phyloP scores from a whole-genome alignment of 176 grass and related monocot genomes.

The sorghum (Sorghum bicolor) region DNA sequence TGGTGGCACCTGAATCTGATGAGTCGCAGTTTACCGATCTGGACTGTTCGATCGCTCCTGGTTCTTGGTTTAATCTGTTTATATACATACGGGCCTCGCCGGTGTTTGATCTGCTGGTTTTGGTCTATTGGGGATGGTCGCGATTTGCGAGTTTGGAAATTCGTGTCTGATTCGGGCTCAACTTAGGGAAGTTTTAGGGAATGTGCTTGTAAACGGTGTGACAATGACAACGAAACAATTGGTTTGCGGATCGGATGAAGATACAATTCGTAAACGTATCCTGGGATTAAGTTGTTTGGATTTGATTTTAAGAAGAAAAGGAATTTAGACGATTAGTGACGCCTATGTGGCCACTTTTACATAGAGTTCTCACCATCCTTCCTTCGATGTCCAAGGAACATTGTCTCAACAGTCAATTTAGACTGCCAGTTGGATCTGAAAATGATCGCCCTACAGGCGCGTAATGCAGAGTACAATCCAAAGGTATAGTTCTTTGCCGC shows the following conservation, averaged over 20 bases:
- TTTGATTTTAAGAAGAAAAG: background rate
- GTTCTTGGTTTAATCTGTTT: no score
- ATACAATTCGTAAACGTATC: background rate
- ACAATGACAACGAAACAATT: background rate
- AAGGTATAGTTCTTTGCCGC: slow-evolving; percentile 44
- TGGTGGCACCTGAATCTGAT: no score
- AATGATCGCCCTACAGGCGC: slow-evolving; percentile 56
- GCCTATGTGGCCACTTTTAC: background rate
- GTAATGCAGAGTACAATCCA: slow-evolving; percentile 84
- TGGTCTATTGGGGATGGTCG: no score
- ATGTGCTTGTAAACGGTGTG: no score
- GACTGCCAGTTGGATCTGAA: slow-evolving; percentile 72
- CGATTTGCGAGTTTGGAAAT: no score
- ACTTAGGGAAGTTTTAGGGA: no score
- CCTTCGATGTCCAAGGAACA: slow-evolving; percentile 50
- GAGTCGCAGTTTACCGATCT: no score
- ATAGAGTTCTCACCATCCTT: background rate
- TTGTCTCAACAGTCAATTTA: slow-evolving; percentile 78
- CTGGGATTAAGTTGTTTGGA: background rate
- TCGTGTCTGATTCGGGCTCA: no score
- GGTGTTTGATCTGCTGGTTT: no score
- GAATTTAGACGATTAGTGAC: background rate
- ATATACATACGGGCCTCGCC: no score
- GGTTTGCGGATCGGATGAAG: background rate
- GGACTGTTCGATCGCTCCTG: no score